Evolutionary conservation across 2,329 filamentous ascomycete genomes (phyloP).

Genomic region (Achaetomium macrosporum): DNA sequence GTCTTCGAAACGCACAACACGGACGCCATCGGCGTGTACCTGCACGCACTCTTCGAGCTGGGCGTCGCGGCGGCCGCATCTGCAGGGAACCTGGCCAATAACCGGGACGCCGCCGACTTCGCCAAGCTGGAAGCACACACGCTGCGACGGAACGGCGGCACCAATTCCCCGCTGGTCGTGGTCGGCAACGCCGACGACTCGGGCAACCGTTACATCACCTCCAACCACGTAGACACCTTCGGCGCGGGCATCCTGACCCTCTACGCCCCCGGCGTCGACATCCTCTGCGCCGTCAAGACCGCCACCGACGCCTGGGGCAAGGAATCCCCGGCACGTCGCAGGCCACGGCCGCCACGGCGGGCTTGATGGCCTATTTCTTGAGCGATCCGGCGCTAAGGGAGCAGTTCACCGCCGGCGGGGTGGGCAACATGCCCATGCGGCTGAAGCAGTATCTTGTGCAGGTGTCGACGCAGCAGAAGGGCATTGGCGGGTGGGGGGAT

Average conservation of each 20-base stretch:
- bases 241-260: not conserved
- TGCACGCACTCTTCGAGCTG: not conserved
- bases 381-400: not conserved
- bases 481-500: not conserved
- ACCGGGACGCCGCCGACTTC: not conserved
- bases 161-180: not conserved
- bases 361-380: constrained; percentile 1
- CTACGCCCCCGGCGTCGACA: not conserved
- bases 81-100: not conserved
- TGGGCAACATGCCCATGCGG: not conserved
- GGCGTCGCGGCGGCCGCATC: not conserved
- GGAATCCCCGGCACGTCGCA: not conserved
- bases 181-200: constrained; percentile 1
- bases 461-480: constrained; percentile 1
- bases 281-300: not conserved
- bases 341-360: not conserved
- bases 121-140: not conserved
- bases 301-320: not conserved
- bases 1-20: not conserved
- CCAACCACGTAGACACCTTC: not conserved
- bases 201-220: not conserved
- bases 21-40: not conserved
- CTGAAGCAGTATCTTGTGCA: not conserved
- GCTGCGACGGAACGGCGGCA: constrained; percentile 1
- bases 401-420: not conserved